phyloP scores from a whole-genome alignment of 1,284 basidiomycete species.

The Malassezia vespertilionis region DNA sequence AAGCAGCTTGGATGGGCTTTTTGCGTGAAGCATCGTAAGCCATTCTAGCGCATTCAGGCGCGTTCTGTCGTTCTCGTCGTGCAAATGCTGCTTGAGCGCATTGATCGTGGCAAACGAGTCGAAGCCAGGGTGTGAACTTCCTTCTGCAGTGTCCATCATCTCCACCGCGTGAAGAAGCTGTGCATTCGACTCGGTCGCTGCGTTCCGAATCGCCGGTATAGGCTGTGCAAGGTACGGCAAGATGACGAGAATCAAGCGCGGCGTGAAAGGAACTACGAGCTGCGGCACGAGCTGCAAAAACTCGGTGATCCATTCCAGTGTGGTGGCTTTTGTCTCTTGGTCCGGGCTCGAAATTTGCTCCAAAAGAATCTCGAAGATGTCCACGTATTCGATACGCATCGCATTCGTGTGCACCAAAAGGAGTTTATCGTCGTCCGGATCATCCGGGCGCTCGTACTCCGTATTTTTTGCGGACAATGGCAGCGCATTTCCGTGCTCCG shows the following conservation, averaged over 20 bases:
- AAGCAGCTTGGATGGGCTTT: conserved; percentile 90
- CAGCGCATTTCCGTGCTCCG: conserved; percentile 14
- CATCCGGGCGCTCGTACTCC: neutral
- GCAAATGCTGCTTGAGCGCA: conserved; percentile 79
- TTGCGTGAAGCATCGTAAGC: conserved; percentile 96
- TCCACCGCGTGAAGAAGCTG: conserved; percentile 75
- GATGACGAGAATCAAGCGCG: conserved; percentile 78
- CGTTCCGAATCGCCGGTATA: conserved; percentile 72
- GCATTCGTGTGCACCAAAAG: conserved; percentile 84
- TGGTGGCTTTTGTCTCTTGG: conserved; percentile 50
- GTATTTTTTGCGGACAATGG: neutral
- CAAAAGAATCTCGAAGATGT: conserved; percentile 89
- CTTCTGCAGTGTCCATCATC: conserved; percentile 52
- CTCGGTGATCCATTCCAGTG: conserved; percentile 78
- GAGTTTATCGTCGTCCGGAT: conserved; percentile 46
- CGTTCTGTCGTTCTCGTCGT: conserved; percentile 93
- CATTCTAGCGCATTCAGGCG: conserved; percentile 90
- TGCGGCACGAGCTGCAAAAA: conserved; percentile 78
- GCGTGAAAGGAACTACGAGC: conserved; percentile 87
- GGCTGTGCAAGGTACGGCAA: conserved; percentile 89
- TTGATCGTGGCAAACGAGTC: conserved; percentile 68
- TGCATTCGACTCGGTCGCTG: conserved; percentile 76
- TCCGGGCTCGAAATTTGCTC: conserved; percentile 60
- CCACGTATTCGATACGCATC: conserved; percentile 76
- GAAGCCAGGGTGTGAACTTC: conserved; percentile 21